phyloP scores from a whole-genome alignment of 305 asterid species.

The Monarda citriodora region DNA sequence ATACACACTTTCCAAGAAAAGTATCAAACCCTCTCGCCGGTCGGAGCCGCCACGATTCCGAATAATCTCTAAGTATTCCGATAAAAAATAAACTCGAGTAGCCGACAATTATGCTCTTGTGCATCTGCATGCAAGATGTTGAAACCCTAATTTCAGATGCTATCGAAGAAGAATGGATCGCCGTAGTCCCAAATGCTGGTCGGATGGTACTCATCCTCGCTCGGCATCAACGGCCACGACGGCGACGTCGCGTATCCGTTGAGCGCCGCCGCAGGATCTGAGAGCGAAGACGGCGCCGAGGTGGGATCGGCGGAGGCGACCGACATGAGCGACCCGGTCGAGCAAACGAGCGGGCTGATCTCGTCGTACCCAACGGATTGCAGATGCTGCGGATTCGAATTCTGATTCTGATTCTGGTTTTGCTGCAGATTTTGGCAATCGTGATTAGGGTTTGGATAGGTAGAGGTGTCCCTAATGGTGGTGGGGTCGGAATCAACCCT shows the following conservation, averaged over 20 bases:
- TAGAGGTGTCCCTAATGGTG: constrained; percentile 23
- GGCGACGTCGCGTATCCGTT: constrained; percentile 37
- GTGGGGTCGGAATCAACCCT: constrained; percentile 27
- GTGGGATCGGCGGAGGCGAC: constrained; percentile 23
- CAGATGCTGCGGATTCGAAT: constrained; percentile 2
- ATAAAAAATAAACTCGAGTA: neutral
- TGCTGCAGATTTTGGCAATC: constrained; percentile 19
- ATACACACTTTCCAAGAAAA: too few relatives aligned
- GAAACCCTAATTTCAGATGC: constrained; percentile 32
- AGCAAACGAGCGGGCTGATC: constrained; percentile 37
- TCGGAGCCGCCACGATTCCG: too few relatives aligned
- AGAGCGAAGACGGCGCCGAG: constrained; percentile 21
- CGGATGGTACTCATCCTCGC: constrained; percentile 54
- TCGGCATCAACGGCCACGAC: constrained; percentile 51
- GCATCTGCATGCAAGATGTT: constrained; percentile 14
- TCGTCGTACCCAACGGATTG: constrained; percentile 34
- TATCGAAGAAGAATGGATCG: constrained; percentile 70
- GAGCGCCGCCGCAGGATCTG: constrained; percentile 35
- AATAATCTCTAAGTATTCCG: too few relatives aligned
- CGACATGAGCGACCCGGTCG: constrained; percentile 43
- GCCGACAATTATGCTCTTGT: neutral
- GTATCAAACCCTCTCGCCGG: too few relatives aligned
- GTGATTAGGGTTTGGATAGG: constrained; percentile 45
- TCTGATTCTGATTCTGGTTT: neutral
- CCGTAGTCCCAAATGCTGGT: constrained; percentile 71